Evolutionary conservation across 257 asterid genomes (phyloP), one percentile per base, ranked within the genome.

Genomic region (Voacanga thouarsii): DNA sequence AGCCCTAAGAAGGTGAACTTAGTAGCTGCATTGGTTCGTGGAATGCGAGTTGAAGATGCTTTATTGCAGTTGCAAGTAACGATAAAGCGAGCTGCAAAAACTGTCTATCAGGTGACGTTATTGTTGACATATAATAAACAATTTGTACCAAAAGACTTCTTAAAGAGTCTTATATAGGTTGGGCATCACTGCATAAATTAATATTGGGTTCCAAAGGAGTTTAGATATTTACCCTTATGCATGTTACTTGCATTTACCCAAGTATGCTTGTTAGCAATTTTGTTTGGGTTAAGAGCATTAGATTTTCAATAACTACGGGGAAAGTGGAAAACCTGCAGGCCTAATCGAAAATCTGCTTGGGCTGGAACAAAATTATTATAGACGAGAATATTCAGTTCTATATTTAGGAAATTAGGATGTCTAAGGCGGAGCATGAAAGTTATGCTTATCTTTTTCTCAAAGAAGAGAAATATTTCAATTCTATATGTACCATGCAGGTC

Each of bases 1-100:
- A 93, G 98, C 82, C 97, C 98, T 68, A 95, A 95, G 88, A 95
- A 93, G 89, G 86, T 95, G 70, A 93, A 93, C 84, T 87, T 95
- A 89, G 98, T 93, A 72, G 98, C 99, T 76, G 96, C 90, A 64
- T 84, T 95, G 75, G 96, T 95, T 74, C 98, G 97, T 59, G 99
- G 99, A 68, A 93, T 95, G 99, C 98, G 91, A 63, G 99, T 93
- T 76, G 97, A 95, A 86, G 99, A 95, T 86, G 98, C 99, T 28
- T 81, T 93, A 84, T 81, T 95, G 87, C 99, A 95, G 89, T 84
- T 95, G 86, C 99, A 95, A 89, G 94, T 95, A 78, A 91, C 89
- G 0, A 89, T 92, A 67, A 95, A 95, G 76, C 87, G 99, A 82
- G 99, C 99, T 87, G 91, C 94, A 79, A 95, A 93, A 87, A 89